phyloP scores from a whole-genome alignment of 1,284 basidiomycete species.

The Golubevia pallescens region DNA sequence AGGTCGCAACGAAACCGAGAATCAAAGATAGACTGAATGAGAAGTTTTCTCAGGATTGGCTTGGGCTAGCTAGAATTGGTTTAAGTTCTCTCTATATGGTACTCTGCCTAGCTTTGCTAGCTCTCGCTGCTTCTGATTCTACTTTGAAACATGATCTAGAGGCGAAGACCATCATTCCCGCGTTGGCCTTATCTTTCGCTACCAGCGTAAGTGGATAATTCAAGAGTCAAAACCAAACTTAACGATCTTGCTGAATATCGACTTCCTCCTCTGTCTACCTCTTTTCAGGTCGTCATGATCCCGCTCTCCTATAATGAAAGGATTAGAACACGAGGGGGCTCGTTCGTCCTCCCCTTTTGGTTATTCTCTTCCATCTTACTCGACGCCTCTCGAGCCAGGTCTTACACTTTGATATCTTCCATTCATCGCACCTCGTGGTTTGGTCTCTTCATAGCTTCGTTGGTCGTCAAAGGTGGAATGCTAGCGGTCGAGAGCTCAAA shows the following conservation, averaged over 20 bases:
- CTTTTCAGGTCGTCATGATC: conserved; percentile 6
- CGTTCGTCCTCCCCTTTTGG: conserved; percentile 29
- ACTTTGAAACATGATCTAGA: not conserved
- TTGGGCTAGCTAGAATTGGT: not conserved
- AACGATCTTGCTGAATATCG: too few relatives aligned
- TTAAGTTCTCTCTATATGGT: conserved; percentile 14
- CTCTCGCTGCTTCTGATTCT: conserved; percentile 8
- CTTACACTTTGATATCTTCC: conserved; percentile 23
- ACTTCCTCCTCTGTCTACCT: too few relatives aligned
- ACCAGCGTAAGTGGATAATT: conserved; percentile 8
- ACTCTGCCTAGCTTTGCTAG: conserved; percentile 17
- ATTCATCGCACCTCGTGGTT: conserved; percentile 23
- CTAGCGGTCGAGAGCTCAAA: conserved; percentile 30
- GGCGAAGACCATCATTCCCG: conserved; percentile 10
- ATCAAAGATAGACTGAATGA: not conserved
- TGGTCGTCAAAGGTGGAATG: conserved; percentile 28
- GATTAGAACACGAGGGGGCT: conserved; percentile 26
- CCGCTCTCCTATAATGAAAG: conserved; percentile 21
- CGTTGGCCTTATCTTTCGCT: conserved; percentile 17
- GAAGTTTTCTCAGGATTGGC: not conserved
- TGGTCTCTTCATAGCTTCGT: conserved; percentile 18
- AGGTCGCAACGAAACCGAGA: not conserved
- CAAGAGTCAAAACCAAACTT: not conserved
- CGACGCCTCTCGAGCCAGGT: conserved; percentile 30
- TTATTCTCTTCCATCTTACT: conserved; percentile 25